These are phyloP conservation scores for Wallacemonas sp. DNA, from an alignment of 208 protist genomes.

Conservation along the genomic window DNA sequence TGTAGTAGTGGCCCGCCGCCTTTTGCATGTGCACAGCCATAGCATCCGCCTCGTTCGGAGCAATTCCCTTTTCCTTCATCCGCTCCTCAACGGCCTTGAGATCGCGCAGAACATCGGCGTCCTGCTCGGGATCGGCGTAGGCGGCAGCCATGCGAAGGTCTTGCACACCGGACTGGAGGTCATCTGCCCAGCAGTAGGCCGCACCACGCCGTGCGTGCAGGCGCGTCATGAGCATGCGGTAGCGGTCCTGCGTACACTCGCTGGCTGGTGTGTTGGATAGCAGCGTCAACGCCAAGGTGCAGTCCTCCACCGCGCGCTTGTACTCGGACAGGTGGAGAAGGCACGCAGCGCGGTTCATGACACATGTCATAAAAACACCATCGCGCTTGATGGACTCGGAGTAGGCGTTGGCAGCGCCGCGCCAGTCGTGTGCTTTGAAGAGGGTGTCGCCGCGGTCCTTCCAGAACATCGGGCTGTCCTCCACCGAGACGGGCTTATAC, in stretches of 20 bases:
- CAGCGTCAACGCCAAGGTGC: conserved; percentile 84
- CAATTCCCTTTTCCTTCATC: conserved; percentile 46
- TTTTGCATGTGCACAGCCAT: conserved; percentile 48
- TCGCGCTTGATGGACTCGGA: conserved; percentile 93
- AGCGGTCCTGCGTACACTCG: conserved; percentile 88
- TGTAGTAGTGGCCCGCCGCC: conserved; percentile 71
- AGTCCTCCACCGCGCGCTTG: conserved; percentile 84
- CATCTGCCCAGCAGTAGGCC: conserved; percentile 78
- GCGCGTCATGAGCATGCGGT: conserved; percentile 86
- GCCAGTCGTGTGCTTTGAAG: conserved; percentile 74
- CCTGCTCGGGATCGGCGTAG: conserved; percentile 65
- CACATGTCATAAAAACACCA: conserved; percentile 87
- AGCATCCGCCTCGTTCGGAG: conserved; percentile 26
- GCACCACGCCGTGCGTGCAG: conserved; percentile 82
- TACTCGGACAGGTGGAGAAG: conserved; percentile 81
- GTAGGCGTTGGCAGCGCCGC: conserved; percentile 83
- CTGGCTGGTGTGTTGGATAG: conserved; percentile 89
- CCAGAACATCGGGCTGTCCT: conserved; percentile 93
- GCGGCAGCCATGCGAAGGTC: conserved; percentile 85
- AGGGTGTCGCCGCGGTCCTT: conserved; percentile 88
- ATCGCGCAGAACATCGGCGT: conserved; percentile 61
- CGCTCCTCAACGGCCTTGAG: conserved; percentile 55
- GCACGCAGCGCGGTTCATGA: conserved; percentile 89
- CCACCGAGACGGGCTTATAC: conserved; percentile 90
- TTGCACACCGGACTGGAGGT: conserved; percentile 55